phyloP scores from a whole-genome alignment of 208 protist genomes.

The Leishmania amazonensis region DNA sequence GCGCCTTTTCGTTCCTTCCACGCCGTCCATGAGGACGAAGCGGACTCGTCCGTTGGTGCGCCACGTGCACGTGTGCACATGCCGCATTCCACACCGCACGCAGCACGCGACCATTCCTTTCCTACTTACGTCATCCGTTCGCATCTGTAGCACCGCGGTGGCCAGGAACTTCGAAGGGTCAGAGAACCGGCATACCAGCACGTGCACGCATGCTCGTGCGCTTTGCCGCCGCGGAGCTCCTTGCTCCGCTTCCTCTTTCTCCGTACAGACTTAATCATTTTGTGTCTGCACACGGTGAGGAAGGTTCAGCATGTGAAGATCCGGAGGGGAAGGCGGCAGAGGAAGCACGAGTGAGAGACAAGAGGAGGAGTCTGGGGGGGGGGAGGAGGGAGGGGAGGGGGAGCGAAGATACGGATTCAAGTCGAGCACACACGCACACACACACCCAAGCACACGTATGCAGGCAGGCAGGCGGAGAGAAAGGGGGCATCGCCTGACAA shows the following conservation, averaged over 20 bases:
- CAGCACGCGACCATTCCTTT: neutral
- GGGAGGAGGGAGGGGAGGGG: neutral
- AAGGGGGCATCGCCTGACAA: neutral
- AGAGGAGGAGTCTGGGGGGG: neutral
- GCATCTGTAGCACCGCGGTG: neutral
- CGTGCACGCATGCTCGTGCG: neutral
- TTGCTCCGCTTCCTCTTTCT: neutral
- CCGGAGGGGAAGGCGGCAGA: too few species aligned
- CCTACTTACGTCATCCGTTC: neutral
- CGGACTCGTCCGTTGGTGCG: neutral
- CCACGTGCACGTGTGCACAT: neutral
- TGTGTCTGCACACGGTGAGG: neutral
- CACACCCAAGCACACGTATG: neutral
- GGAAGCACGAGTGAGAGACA: neutral
- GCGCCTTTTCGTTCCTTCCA: neutral
- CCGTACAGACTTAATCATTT: neutral
- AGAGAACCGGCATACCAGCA: neutral
- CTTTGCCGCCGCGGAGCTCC: neutral
- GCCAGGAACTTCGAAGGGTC: neutral
- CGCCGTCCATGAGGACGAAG: neutral
- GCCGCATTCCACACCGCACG: neutral
- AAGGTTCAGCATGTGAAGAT: neutral
- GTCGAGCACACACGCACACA: neutral
- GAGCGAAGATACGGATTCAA: too few species aligned
- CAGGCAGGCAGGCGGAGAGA: neutral